These are phyloP conservation scores for Pseudocercospora cruenta DNA, from an alignment of 2,329 filamentous ascomycete genomes.

Conservation along the genomic window DNA sequence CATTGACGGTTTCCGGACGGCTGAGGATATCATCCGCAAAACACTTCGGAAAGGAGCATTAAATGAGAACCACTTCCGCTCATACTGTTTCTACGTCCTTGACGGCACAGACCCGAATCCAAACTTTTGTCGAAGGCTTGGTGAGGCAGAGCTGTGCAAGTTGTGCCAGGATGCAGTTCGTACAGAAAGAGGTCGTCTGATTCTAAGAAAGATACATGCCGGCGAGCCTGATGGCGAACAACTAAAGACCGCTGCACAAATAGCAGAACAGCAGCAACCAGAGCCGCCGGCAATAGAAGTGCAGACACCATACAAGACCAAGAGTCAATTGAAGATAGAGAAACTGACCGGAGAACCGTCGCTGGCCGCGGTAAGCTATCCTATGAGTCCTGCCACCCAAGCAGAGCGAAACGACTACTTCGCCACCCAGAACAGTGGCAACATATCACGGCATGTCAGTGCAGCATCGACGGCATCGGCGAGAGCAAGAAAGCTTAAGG, in stretches of 20 bases:
- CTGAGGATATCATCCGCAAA: conserved; percentile 88
- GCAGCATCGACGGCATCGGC: conserved; percentile 43
- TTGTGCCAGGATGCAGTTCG: conserved; percentile 86
- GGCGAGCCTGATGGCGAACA: conserved; percentile 88
- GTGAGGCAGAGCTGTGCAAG: conserved; percentile 85
- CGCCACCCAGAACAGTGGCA: conserved; percentile 35
- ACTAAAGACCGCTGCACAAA: conserved; percentile 81
- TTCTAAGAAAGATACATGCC: conserved; percentile 87
- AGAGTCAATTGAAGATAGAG: conserved; percentile 84
- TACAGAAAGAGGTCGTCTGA: conserved; percentile 86
- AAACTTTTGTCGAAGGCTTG: conserved; percentile 76
- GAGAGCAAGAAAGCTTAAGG: conserved; percentile 63
- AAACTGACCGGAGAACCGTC: conserved; percentile 80
- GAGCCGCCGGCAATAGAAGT: conserved; percentile 58
- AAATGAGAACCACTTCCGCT: conserved; percentile 87
- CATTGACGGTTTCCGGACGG: conserved; percentile 86
- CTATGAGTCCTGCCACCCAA: conserved; percentile 76
- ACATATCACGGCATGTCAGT: conserved; percentile 36
- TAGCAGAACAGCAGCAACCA: conserved; percentile 76
- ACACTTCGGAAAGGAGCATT: conserved; percentile 86
- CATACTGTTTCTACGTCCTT: conserved; percentile 95
- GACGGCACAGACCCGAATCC: conserved; percentile 83
- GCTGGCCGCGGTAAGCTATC: conserved; percentile 84
- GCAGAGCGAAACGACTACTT: conserved; percentile 66
- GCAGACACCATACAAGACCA: conserved; percentile 68